Percentiles rank a stretch among this genome's conserved stretches.
Conservation (phyloP, 2,329 filamentous ascomycete genomes). For the Pseudogymnoascus sp. region DNA sequence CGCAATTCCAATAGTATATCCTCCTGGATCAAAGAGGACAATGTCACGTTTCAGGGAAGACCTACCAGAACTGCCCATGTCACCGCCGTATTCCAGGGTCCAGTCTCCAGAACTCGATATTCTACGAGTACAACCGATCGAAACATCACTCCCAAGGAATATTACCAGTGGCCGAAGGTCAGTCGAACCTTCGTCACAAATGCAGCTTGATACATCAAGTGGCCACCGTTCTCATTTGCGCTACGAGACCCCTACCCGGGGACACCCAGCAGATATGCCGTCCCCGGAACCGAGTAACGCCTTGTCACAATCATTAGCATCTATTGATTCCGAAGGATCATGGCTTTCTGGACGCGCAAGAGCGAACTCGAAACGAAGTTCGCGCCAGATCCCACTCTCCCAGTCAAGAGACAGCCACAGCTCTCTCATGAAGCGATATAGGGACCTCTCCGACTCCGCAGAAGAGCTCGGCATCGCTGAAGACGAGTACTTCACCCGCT, state of each 20-base stretch:
- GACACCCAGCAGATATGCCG: conserved; percentile 33
- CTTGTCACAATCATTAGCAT: conserved; percentile 79
- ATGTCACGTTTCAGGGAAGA: conserved; percentile 91
- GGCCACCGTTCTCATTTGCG: conserved; percentile 36
- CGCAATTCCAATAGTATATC: conserved; percentile 27
- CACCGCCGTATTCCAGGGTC: conserved; percentile 75
- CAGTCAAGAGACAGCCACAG: conserved; percentile 35
- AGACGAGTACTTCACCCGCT: conserved; percentile 65
- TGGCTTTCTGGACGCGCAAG: conserved; percentile 75
- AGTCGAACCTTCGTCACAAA: conserved; percentile 27
- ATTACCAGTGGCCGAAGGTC: conserved; percentile 21
- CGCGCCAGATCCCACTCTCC: conserved; percentile 33
- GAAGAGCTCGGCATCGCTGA: conserved; percentile 61
- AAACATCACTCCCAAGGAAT: conserved; percentile 20
- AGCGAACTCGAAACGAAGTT: conserved; percentile 34
- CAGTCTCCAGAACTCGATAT: conserved; percentile 65
- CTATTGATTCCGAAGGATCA: conserved; percentile 89
- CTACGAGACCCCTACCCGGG: conserved; percentile 39
- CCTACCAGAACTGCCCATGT: conserved; percentile 75
- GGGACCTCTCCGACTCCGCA: conserved; percentile 51
- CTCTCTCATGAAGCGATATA: conserved; percentile 36
- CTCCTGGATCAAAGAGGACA: conserved; percentile 58
- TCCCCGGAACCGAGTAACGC: conserved; percentile 46
- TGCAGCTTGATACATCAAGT: conserved; percentile 43
- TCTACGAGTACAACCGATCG: conserved; percentile 31